Evolutionary conservation across 2,329 filamentous ascomycete species (phyloP).

Genomic region (Tolypocladium album): DNA sequence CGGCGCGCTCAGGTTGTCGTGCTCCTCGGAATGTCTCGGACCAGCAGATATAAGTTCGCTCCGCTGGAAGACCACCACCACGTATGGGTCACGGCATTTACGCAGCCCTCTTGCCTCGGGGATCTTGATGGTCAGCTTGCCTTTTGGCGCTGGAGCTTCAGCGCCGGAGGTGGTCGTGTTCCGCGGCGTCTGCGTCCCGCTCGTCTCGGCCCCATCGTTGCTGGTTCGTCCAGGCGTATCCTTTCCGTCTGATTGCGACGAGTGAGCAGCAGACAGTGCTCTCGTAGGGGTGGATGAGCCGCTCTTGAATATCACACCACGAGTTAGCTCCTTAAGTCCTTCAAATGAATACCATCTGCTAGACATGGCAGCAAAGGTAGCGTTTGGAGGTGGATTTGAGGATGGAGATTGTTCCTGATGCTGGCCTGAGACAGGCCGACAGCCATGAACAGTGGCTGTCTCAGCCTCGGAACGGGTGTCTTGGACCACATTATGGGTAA

Average conservation of each 20-base stretch:
- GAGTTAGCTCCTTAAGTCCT: constrained; percentile 81
- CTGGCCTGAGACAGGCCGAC: constrained; percentile 1
- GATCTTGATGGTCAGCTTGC: constrained; percentile 84
- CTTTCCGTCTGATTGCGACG: constrained; percentile 36
- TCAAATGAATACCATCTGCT: constrained; percentile 53
- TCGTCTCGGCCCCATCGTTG: constrained; percentile 32
- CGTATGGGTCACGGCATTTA: constrained; percentile 80
- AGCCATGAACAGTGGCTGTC: not conserved
- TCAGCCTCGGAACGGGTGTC: constrained; percentile 1
- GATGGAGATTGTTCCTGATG: constrained; percentile 19
- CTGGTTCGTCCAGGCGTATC: constrained; percentile 25
- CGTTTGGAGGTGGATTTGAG: constrained; percentile 35
- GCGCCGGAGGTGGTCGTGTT: constrained; percentile 33
- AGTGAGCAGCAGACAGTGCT: constrained; percentile 59
- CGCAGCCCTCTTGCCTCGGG: constrained; percentile 73
- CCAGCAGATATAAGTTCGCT: constrained; percentile 93
- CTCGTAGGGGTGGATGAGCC: constrained; percentile 84
- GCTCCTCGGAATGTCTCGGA: constrained; percentile 54
- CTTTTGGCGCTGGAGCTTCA: constrained; percentile 63
- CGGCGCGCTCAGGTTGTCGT: constrained; percentile 36
- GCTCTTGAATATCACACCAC: constrained; percentile 66
- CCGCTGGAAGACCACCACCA: constrained; percentile 92
- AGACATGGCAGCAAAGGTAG: constrained; percentile 24
- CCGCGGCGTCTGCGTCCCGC: constrained; percentile 42
- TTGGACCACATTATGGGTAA: constrained; percentile 1